These are phyloP conservation scores for Suillus decipiens DNA, from an alignment of 768 basidiomycete species.

Conservation along the genomic window DNA sequence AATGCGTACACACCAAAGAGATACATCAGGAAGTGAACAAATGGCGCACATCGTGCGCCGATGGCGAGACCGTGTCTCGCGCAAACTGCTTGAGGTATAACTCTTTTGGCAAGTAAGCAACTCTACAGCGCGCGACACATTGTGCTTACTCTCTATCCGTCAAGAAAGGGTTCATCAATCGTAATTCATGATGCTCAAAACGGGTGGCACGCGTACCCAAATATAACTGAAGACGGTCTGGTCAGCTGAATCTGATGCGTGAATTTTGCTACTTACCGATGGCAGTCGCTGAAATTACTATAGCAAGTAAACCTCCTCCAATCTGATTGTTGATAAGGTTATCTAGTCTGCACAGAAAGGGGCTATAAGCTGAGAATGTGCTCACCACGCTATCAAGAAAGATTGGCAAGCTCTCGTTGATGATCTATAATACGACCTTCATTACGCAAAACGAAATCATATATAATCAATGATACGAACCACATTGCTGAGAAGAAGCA, in stretches of 20 bases:
- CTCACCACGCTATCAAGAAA: constrained; percentile 72
- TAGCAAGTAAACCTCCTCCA: constrained; percentile 73
- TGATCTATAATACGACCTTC: constrained; percentile 45
- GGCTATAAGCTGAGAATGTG: not conserved
- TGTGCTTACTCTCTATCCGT: constrained; percentile 3
- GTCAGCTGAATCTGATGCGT: constrained; percentile 8
- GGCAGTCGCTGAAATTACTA: constrained; percentile 70
- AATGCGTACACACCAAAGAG: constrained; percentile 38
- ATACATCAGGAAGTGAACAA: constrained; percentile 76
- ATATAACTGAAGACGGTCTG: constrained; percentile 58
- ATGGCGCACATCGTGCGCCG: constrained; percentile 75
- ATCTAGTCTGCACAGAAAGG: constrained; percentile 6
- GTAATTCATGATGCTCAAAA: not conserved
- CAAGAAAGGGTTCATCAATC: not conserved
- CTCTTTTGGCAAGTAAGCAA: constrained; percentile 36
- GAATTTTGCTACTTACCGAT: constrained; percentile 38
- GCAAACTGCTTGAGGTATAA: constrained; percentile 75
- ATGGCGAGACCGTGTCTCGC: constrained; percentile 77
- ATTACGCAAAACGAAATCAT: not conserved
- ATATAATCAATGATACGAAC: constrained; percentile 42
- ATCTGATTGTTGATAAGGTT: constrained; percentile 30
- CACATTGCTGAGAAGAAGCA: constrained; percentile 87
- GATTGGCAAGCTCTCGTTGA: constrained; percentile 83
- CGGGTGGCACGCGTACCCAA: constrained; percentile 57
- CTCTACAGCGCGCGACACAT: not conserved